Percentiles rank a stretch among this genome's conserved stretches.
These are phyloP conservation scores for Paspalum vaginatum DNA, from an alignment of 176 grass and related monocot species.

Conservation along the genomic window DNA sequence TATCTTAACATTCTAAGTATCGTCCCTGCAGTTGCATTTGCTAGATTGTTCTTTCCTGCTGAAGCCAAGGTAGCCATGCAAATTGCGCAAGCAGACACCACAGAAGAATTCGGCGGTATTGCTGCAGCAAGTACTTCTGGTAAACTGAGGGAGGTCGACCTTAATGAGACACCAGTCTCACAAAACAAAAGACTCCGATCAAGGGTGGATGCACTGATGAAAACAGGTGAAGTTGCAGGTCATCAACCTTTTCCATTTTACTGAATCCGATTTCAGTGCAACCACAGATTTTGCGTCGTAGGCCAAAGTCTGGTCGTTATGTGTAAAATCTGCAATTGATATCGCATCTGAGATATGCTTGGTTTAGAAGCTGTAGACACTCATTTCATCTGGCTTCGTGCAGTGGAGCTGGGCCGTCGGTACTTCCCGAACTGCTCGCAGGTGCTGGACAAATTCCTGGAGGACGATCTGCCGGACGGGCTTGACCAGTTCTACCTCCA, in stretches of 20 bases:
- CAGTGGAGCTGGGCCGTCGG: conserved; percentile 83
- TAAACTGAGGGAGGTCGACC: conserved; percentile 89
- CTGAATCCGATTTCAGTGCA: background rate
- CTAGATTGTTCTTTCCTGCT: conserved; percentile 90
- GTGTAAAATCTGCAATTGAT: background rate
- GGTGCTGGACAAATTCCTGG: conserved; percentile 82
- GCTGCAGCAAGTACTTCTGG: conserved; percentile 48
- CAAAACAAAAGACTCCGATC: conserved; percentile 84
- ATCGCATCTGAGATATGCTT: background rate
- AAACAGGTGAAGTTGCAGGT: conserved; percentile 65
- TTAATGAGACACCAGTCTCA: conserved; percentile 84
- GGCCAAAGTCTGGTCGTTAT: background rate
- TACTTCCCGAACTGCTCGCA: conserved; percentile 91
- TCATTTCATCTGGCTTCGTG: conserved; percentile 25
- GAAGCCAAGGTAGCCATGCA: conserved; percentile 96
- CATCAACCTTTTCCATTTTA: conserved; percentile 2
- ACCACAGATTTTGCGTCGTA: background rate
- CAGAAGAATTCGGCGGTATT: conserved; percentile 65
- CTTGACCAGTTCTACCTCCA: conserved; percentile 54
- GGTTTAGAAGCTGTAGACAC: background rate
- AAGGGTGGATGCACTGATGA: conserved; percentile 75
- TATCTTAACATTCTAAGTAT: conserved; percentile 14
- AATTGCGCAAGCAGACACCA: conserved; percentile 85
- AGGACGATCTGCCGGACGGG: conserved; percentile 57
- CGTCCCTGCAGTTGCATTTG: conserved; percentile 75